These are phyloP conservation scores for Solanum microdontum DNA, from an alignment of 257 asterid genomes.

Conservation along the genomic window DNA sequence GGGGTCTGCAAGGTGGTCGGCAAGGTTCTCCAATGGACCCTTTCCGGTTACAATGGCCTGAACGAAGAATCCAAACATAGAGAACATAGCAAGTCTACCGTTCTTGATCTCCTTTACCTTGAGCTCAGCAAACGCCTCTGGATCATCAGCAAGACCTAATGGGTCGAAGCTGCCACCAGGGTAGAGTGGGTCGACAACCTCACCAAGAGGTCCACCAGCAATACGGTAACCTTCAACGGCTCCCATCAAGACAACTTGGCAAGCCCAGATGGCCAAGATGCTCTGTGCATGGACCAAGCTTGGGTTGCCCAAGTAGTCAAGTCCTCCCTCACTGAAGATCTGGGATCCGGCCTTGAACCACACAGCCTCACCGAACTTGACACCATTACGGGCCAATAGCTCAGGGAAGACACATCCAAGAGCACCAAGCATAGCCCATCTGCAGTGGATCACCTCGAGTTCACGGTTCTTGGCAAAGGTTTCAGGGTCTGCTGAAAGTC, in stretches of 20 bases:
- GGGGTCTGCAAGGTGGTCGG: slow-evolving; percentile 53
- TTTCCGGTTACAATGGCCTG: slow-evolving; percentile 60
- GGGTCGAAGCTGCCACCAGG: not conserved
- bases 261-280: not conserved
- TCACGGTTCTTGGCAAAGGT: not conserved
- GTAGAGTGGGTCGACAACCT: not conserved
- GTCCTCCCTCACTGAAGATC: not conserved
- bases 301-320: slow-evolving; percentile 2
- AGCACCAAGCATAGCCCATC: not conserved
- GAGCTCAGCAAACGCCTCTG: not conserved
- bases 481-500: slow-evolving; percentile 57
- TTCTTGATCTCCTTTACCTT: not conserved
- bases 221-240: not conserved
- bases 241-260: not conserved
- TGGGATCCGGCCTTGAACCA: not conserved
- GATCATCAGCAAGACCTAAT: not conserved
- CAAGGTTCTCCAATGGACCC: slow-evolving; percentile 59
- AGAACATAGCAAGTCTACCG: not conserved
- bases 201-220: not conserved
- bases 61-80: slow-evolving; percentile 40
- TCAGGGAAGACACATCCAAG: not conserved
- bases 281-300: not conserved
- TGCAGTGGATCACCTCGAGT: not conserved
- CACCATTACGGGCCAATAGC: not conserved
- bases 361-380: not conserved